Conservation (phyloP, 1,284 basidiomycete species). For the Rhodotorula sp. region DNA sequence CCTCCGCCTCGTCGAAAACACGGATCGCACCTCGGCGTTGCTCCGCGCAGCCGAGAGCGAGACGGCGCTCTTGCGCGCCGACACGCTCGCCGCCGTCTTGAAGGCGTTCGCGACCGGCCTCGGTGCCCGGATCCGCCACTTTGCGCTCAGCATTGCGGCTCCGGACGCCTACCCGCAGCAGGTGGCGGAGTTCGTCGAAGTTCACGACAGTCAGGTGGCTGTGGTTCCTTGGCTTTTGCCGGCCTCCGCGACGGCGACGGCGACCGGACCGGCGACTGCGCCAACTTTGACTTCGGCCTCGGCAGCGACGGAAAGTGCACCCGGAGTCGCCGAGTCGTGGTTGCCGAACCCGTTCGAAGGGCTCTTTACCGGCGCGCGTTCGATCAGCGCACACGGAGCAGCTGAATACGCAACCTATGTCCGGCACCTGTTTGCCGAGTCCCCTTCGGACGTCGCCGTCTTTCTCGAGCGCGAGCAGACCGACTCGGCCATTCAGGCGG, state of each 20-base stretch:
- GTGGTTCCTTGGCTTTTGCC: slow-evolving; percentile 73
- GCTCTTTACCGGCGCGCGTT: slow-evolving; percentile 56
- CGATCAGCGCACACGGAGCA: slow-evolving; percentile 37
- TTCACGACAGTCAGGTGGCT: slow-evolving; percentile 67
- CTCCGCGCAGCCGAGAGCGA: slow-evolving; percentile 74
- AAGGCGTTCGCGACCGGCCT: slow-evolving; percentile 76
- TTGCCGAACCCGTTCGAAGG: slow-evolving; percentile 60
- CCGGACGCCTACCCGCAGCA: slow-evolving; percentile 67
- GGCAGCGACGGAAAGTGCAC: slow-evolving; percentile 19
- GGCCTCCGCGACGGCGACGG: background rate
- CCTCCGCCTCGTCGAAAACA: slow-evolving; percentile 82
- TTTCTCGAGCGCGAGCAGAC: slow-evolving; percentile 56
- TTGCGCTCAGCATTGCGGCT: slow-evolving; percentile 64
- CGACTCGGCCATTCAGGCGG: background rate
- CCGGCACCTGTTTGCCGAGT: slow-evolving; percentile 69
- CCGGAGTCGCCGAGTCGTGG: slow-evolving; percentile 39
- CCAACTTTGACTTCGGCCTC: background rate
- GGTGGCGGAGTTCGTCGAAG: slow-evolving; percentile 65
- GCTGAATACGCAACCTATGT: slow-evolving; percentile 61
- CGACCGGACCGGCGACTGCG: slow-evolving; percentile 2
- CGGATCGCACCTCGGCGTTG: slow-evolving; percentile 80
- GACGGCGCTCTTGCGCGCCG: slow-evolving; percentile 64
- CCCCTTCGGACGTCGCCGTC: slow-evolving; percentile 60
- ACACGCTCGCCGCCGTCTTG: slow-evolving; percentile 78
- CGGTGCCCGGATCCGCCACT: slow-evolving; percentile 62